A percentile compares a stretch with the other conserved stretches of the same genome.
phyloP scores from a whole-genome alignment of 148 eudicot genomes.

The Fagopyrum homotropicum region DNA sequence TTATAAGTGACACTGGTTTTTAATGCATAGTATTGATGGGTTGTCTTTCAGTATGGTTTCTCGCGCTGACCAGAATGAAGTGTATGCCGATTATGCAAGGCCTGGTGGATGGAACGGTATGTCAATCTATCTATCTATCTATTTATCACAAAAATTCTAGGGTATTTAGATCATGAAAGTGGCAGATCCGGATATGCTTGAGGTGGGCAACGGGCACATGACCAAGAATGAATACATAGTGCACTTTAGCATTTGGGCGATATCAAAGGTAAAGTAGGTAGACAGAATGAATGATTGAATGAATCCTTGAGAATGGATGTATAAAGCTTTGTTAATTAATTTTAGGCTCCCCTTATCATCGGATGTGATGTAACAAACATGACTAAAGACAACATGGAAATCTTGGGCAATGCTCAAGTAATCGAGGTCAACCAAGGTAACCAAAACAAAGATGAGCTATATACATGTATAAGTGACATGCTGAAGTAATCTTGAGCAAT shows the following conservation, averaged over 20 bases:
- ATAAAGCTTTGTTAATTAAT: too few species aligned
- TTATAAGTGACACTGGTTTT: background rate
- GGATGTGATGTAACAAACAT: constrained; percentile 50
- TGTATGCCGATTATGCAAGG: constrained; percentile 62
- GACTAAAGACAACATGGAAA: constrained; percentile 35
- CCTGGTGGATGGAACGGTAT: constrained; percentile 99
- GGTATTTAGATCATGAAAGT: too few species aligned
- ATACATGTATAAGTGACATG: too few species aligned
- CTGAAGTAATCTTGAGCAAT: too few species aligned
- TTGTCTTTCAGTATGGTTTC: constrained; percentile 60
- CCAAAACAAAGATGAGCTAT: background rate
- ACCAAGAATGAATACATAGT: constrained; percentile 55
- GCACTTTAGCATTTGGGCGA: constrained; percentile 90
- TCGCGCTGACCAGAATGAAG: constrained; percentile 67
- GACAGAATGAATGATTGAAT: too few species aligned
- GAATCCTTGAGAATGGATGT: too few species aligned
- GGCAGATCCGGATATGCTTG: constrained; percentile 96
- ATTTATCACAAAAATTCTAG: too few species aligned
- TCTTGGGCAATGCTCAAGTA: constrained; percentile 42
- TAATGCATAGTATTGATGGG: background rate
- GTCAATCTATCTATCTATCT: background rate
- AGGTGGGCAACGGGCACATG: constrained; percentile 98
- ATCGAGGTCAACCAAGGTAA: constrained; percentile 60
- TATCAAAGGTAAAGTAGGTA: constrained; percentile 40
- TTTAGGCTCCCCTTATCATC: constrained; percentile 60